Evolutionary conservation across 2,329 filamentous ascomycete species (phyloP).

Genomic region (Didymella segeticola): DNA sequence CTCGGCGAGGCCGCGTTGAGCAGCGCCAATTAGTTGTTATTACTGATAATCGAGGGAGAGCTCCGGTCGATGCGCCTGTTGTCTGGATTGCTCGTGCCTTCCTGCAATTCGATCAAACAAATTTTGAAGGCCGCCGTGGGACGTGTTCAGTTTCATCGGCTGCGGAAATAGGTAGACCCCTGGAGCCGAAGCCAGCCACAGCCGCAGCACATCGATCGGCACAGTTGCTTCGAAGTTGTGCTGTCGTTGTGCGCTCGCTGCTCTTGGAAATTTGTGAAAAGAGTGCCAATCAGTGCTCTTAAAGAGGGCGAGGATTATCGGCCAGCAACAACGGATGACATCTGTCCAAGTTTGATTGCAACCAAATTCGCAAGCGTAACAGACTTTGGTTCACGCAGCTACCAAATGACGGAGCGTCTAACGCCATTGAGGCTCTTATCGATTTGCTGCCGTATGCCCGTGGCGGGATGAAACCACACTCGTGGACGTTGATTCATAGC

Average conservation of each 20-base stretch:
- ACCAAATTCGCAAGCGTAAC: constrained; percentile 9
- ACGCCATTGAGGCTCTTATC: constrained; percentile 29
- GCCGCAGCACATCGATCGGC: constrained; percentile 17
- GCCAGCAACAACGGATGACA: constrained; percentile 2
- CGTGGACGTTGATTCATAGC: constrained; percentile 15
- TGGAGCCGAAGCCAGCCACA: constrained; percentile 15
- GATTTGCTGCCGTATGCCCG: constrained; percentile 25
- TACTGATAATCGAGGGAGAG: neutral
- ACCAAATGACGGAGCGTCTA: constrained; percentile 14
- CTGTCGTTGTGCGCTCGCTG: constrained; percentile 6
- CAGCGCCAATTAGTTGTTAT: constrained; percentile 10
- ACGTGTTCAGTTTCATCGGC: constrained; percentile 16
- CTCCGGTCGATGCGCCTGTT: neutral
- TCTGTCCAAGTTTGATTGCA: neutral
- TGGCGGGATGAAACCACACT: constrained; percentile 22
- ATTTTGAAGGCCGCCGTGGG: neutral
- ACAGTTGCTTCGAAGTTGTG: constrained; percentile 8
- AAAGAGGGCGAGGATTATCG: neutral
- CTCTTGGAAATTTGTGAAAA: neutral
- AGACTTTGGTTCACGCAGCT: constrained; percentile 11
- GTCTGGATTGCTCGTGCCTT: neutral
- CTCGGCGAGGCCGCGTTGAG: constrained; percentile 9
- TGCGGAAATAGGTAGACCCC: constrained; percentile 13
- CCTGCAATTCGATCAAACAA: constrained; percentile 6
- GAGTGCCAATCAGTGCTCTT: neutral